Evolutionary conservation across 495 filamentous ascomycete species (phyloP), one percentile per base, ranked within the genome.

Genomic region (Penicillium soppii): DNA sequence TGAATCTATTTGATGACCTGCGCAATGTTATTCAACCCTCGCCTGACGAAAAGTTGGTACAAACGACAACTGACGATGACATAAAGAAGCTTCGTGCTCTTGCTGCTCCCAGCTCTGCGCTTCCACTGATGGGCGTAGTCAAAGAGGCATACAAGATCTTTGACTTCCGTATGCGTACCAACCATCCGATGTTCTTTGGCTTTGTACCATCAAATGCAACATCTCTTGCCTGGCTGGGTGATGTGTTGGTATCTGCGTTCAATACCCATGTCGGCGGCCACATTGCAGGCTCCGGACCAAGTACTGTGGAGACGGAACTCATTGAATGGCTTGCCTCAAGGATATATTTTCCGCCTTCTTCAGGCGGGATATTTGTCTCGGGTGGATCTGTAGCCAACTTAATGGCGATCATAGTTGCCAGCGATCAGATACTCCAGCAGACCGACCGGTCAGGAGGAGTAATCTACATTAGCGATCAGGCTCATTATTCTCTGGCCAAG

Each of bases 341-440:
- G n/a, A 37, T 38, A 17, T 51, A 52, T 9, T 35, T 61, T 13
- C 63, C 53, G 3, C 5, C 32, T 9, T 53, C 57, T 3, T 41
- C 61, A 12, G 61, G 54, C 5, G 63, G 63, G 7, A 19, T 56
- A 16, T 63, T 48, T 20, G 61, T 64, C 2, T 67, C 63, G 8
- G 61, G 63, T 12, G 63, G 61, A 7, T 61, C 59, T 9, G 59
- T 67, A 54, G 63, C 60, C 13, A 67, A 67, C 36, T 41, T 67
- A 17, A 62, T 44, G 8, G 60, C 50, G 7, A 39, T 67, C 7
- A 47, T 50, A 4, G n/a, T 59, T 17, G 63, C 63, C 6, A 50
- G 63, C 6, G 63, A 67, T 49, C 40, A 56, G 9, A 50, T 26
- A n/a, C 27, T 63, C 2, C 39, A 43, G 5, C 20, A 29, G 4